Percentiles rank a stretch among this genome's conserved stretches.
Evolutionary conservation across 1,284 basidiomycete species (phyloP).

Genomic region (Apiotrichum sp.): DNA sequence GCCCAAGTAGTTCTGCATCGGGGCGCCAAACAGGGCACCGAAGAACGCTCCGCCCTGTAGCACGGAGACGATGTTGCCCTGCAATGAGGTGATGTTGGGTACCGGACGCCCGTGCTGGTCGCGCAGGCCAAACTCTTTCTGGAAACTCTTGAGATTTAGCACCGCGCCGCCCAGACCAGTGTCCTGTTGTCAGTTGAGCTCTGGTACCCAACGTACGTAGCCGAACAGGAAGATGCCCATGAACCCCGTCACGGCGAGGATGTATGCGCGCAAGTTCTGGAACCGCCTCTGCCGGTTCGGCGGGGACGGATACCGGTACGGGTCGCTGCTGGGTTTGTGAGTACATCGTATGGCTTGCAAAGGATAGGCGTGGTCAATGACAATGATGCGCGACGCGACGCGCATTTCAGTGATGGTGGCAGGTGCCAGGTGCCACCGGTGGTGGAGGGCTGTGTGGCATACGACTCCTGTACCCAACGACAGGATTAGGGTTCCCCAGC

Average conservation of each 20-base stretch:
- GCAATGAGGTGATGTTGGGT: slow-evolving; percentile 24
- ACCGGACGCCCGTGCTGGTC: slow-evolving; percentile 40
- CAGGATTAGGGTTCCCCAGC: no score
- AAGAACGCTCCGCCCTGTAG: slow-evolving; percentile 64
- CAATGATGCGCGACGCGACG: no score
- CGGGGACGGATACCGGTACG: no score
- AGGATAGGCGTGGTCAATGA: no score
- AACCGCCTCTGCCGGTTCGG: no score
- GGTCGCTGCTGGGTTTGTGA: no score
- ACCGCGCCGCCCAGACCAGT: slow-evolving; percentile 35
- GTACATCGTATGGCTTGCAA: no score
- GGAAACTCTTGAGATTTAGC: slow-evolving; percentile 55
- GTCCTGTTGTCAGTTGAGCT: background rate
- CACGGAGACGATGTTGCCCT: slow-evolving; percentile 61
- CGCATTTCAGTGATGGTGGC: no score
- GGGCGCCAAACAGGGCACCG: slow-evolving; percentile 60
- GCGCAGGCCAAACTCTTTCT: slow-evolving; percentile 56
- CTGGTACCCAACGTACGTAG: no score
- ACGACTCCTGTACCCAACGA: no score
- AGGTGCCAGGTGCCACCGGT: no score
- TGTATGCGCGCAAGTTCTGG: slow-evolving; percentile 10
- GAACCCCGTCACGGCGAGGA: slow-evolving; percentile 65
- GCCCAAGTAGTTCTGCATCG: slow-evolving; percentile 33
- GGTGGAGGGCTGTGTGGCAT: no score
- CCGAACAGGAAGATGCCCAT: slow-evolving; percentile 74